A percentile compares a stretch with the other conserved stretches of the same genome.
These are phyloP conservation scores for Globisporangium perplexum DNA, from an alignment of 352 stramenopile genomes.

Conservation along the genomic window DNA sequence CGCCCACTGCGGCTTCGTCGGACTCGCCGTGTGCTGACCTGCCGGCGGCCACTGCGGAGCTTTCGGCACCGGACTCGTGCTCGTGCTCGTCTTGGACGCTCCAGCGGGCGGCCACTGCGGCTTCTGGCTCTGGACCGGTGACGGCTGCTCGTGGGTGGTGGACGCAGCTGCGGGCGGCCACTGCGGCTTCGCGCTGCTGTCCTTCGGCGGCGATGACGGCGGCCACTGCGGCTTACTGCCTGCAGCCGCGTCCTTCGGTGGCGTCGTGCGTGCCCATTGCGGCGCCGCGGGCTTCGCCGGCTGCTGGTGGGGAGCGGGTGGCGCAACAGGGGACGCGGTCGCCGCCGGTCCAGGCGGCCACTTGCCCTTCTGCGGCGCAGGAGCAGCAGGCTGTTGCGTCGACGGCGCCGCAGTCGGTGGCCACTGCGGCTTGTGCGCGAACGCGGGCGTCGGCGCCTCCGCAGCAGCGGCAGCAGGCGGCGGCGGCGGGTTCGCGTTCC, in stretches of 20 bases:
- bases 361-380: conserved; percentile 8
- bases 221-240: conserved; percentile 55
- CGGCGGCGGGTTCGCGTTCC: background rate
- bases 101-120: conserved; percentile 35
- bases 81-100: conserved; percentile 6
- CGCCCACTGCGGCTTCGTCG: conserved; percentile 39
- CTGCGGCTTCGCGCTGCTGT: conserved; percentile 20
- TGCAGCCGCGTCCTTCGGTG: conserved; percentile 14
- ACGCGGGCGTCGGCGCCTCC: background rate
- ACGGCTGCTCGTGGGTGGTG: background rate
- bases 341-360: conserved; percentile 9
- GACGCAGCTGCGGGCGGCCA: conserved; percentile 12
- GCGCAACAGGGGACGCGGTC: background rate
- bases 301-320: background rate
- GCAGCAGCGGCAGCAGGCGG: too few relatives aligned
- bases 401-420: conserved; percentile 5
- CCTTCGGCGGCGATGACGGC: conserved; percentile 5
- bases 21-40: conserved; percentile 5
- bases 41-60: conserved; percentile 11
- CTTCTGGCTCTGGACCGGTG: background rate
- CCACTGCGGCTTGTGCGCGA: conserved; percentile 15
- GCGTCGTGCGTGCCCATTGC: conserved; percentile 6
- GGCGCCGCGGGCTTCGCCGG: conserved; percentile 3
- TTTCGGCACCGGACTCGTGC: conserved; percentile 2
- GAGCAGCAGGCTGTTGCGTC: background rate